phyloP scores from a whole-genome alignment of 2,329 filamentous ascomycete genomes.

The Microcyclosporella mali region DNA sequence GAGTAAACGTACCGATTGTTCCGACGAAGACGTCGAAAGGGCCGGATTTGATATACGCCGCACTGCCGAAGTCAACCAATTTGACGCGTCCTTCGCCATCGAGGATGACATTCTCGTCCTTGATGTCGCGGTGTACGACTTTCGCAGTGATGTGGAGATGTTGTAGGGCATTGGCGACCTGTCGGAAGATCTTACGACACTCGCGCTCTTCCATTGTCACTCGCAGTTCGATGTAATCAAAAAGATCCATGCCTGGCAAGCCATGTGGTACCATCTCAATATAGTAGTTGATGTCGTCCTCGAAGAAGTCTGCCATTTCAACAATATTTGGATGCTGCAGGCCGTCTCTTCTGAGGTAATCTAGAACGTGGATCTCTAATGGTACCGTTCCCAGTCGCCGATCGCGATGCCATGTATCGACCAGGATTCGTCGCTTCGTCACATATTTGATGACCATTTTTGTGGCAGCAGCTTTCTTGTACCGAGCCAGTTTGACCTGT shows the following conservation, averaged over 20 bases:
- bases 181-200: conserved; percentile 88
- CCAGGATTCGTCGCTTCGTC: conserved; percentile 90
- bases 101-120: conserved; percentile 95
- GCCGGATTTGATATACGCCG: conserved; percentile 95
- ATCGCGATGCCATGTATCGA: conserved; percentile 97
- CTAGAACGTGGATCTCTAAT: conserved; percentile 91
- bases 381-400: conserved; percentile 88
- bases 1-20: conserved; percentile 70
- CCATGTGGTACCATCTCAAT: conserved; percentile 98
- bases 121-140: conserved; percentile 96
- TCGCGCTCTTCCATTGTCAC: conserved; percentile 95
- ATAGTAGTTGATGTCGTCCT: conserved; percentile 88
- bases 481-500: conserved; percentile 88
- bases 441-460: conserved; percentile 97
- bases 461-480: conserved; percentile 63
- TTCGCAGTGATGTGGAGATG: conserved; percentile 85
- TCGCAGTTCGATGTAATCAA: conserved; percentile 95
- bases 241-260: conserved; percentile 93
- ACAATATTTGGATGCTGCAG: conserved; percentile 60
- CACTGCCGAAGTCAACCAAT: conserved; percentile 95
- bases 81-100: conserved; percentile 95
- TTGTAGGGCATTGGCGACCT: conserved; percentile 82
- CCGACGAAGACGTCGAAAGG: conserved; percentile 99
- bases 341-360: conserved; percentile 75
- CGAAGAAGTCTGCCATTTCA: conserved; percentile 64